phyloP scores from a whole-genome alignment of 2,329 filamentous ascomycete genomes.

The Boeremia exigua region DNA sequence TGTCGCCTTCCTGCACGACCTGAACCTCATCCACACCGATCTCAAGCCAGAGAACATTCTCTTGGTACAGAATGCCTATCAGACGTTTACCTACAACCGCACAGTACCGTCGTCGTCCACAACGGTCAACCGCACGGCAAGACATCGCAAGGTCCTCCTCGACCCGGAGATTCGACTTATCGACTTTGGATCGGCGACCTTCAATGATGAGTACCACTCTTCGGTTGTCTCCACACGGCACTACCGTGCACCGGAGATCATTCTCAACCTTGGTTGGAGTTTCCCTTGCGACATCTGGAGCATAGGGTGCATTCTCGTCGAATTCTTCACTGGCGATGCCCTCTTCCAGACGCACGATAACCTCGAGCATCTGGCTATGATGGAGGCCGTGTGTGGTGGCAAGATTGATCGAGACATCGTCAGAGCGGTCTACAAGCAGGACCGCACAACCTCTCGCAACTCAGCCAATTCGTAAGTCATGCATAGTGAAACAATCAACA shows the following conservation, averaged over 20 bases:
- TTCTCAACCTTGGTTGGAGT: slow-evolving; percentile 71
- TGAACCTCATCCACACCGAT: slow-evolving; percentile 94
- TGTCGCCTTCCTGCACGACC: slow-evolving; percentile 94
- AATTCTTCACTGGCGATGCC: slow-evolving; percentile 72
- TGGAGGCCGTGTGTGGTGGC: slow-evolving; percentile 67
- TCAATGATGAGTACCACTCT: slow-evolving; percentile 72
- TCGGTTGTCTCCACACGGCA: slow-evolving; percentile 71
- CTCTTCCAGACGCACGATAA: slow-evolving; percentile 74
- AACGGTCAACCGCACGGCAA: slow-evolving; percentile 62
- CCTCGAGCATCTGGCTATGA: slow-evolving; percentile 72
- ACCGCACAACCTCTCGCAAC: slow-evolving; percentile 56
- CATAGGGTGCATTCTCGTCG: slow-evolving; percentile 71
- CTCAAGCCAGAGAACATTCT: slow-evolving; percentile 73
- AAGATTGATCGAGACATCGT: slow-evolving; percentile 63
- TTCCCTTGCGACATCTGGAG: slow-evolving; percentile 74
- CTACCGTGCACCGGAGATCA: slow-evolving; percentile 72
- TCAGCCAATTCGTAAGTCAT: slow-evolving; percentile 61
- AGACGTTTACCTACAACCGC: slow-evolving; percentile 73
- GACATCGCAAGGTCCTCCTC: slow-evolving; percentile 67
- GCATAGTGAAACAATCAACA: too few relatives aligned
- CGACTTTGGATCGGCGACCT: slow-evolving; percentile 72
- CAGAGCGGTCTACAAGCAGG: slow-evolving; percentile 58
- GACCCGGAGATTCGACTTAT: slow-evolving; percentile 72
- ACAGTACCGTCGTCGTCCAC: slow-evolving; percentile 70
- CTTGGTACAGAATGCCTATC: slow-evolving; percentile 68